Evolutionary conservation across 2,329 filamentous ascomycete genomes (phyloP).

Genomic region (Immersiporthe knoxdaviesiana): DNA sequence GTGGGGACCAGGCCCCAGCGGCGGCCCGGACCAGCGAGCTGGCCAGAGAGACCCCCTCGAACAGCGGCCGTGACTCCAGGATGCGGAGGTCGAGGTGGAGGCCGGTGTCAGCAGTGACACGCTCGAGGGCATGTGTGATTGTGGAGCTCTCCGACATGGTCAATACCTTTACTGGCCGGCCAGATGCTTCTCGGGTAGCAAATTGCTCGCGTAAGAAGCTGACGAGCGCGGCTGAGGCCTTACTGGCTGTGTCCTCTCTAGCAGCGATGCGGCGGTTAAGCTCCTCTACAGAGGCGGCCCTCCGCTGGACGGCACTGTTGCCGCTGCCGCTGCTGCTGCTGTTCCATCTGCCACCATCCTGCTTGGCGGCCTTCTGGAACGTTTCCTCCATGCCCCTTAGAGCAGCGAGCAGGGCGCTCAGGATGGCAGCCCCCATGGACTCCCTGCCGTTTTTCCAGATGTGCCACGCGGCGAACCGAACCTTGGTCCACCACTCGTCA

Average conservation of each 20-base stretch:
- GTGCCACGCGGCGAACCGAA: constrained; percentile 64
- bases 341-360: constrained; percentile 23
- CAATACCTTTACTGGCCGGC: constrained; percentile 50
- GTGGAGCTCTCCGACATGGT: constrained; percentile 68
- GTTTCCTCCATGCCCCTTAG: constrained; percentile 46
- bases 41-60: constrained; percentile 64
- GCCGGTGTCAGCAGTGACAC: constrained; percentile 41
- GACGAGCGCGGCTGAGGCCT: constrained; percentile 39
- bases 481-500: constrained; percentile 57
- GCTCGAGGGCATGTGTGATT: constrained; percentile 53
- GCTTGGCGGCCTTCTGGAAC: constrained; percentile 34
- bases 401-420: constrained; percentile 51
- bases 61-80: constrained; percentile 69
- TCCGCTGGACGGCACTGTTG: constrained; percentile 24
- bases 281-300: constrained; percentile 25
- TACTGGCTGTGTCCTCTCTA: constrained; percentile 33
- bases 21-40: constrained; percentile 41
- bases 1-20: constrained; percentile 31
- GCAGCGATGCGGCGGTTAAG: constrained; percentile 31
- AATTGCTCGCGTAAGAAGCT: constrained; percentile 43
- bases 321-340: not conserved
- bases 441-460: constrained; percentile 68
- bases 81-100: constrained; percentile 58
- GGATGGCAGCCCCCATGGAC: constrained; percentile 66
- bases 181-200: constrained; percentile 30